These are phyloP conservation scores for Prinsepia uniflora DNA, from an alignment of 306 rosid genomes.

Conservation along the genomic window DNA sequence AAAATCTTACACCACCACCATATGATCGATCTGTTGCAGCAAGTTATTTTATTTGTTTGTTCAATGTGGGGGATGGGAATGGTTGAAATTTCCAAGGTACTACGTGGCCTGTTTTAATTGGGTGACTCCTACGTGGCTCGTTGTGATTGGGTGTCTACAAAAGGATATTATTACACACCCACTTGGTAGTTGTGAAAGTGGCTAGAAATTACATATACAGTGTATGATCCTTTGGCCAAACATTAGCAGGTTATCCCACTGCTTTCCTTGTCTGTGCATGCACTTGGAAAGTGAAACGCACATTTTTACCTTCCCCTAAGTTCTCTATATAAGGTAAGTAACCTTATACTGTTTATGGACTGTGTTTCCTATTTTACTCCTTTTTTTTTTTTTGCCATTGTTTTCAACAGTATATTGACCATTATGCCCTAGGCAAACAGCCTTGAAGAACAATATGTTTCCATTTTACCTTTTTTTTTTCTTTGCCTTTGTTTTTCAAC, in stretches of 20 bases:
- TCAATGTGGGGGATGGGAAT: background rate
- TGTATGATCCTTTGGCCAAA: background rate
- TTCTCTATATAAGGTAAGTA: no score
- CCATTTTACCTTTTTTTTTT: no score
- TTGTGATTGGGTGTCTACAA: background rate
- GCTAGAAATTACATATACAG: background rate
- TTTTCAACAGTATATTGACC: background rate
- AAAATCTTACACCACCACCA: background rate
- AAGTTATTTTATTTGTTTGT: background rate
- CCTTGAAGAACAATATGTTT: no score
- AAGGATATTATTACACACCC: background rate
- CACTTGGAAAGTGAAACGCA: slow-evolving; percentile 3
- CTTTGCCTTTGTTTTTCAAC: no score
- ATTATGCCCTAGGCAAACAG: no score
- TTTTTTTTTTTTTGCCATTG: no score
- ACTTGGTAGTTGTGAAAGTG: slow-evolving; percentile 9
- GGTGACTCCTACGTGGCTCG: background rate
- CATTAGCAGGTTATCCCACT: slow-evolving; percentile 16
- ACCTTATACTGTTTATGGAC: no score
- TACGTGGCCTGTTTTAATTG: slow-evolving; percentile 1
- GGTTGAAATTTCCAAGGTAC: slow-evolving; percentile 16
- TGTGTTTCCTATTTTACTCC: no score
- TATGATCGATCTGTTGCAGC: slow-evolving; percentile 7
- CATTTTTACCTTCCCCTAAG: no score
- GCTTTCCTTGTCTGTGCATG: slow-evolving; percentile 20